These are phyloP conservation scores for Sporothrix phasma DNA, from an alignment of 2,329 filamentous ascomycete species.

Conservation along the genomic window DNA sequence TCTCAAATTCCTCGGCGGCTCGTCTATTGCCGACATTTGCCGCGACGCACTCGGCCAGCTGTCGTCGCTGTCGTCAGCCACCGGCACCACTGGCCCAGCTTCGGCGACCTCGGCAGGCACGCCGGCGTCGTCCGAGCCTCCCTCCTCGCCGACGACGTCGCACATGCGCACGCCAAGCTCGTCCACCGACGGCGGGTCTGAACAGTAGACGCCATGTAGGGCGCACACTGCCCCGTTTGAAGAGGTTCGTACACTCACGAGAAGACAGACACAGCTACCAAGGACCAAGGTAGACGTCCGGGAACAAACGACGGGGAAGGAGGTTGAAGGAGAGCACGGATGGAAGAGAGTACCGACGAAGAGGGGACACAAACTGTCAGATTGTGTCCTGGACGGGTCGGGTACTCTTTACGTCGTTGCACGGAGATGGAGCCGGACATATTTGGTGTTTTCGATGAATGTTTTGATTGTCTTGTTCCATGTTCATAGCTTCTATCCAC, in stretches of 20 bases:
- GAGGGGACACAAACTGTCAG: background rate
- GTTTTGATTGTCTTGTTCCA: background rate
- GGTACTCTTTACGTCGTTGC: background rate
- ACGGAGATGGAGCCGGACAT: background rate
- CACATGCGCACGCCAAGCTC: constrained; percentile 11
- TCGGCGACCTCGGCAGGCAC: background rate
- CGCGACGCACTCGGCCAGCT: constrained; percentile 14
- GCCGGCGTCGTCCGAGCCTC: background rate
- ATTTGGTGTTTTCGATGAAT: background rate
- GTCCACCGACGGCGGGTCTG: background rate
- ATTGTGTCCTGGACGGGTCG: background rate
- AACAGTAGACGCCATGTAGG: background rate
- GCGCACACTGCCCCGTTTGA: background rate
- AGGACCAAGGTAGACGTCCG: too few species aligned
- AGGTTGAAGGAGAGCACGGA: background rate
- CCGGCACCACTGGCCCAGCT: too few species aligned
- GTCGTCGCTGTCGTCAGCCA: constrained; percentile 6
- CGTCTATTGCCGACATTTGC: constrained; percentile 15
- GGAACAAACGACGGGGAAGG: background rate
- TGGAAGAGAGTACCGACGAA: background rate
- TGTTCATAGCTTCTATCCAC: background rate
- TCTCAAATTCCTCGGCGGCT: constrained; percentile 29
- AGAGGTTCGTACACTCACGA: too few species aligned
- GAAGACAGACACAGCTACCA: too few species aligned
- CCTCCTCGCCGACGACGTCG: background rate